These are phyloP conservation scores for Didymosphaeria variabile DNA, from an alignment of 2,329 filamentous ascomycete genomes.

Conservation along the genomic window DNA sequence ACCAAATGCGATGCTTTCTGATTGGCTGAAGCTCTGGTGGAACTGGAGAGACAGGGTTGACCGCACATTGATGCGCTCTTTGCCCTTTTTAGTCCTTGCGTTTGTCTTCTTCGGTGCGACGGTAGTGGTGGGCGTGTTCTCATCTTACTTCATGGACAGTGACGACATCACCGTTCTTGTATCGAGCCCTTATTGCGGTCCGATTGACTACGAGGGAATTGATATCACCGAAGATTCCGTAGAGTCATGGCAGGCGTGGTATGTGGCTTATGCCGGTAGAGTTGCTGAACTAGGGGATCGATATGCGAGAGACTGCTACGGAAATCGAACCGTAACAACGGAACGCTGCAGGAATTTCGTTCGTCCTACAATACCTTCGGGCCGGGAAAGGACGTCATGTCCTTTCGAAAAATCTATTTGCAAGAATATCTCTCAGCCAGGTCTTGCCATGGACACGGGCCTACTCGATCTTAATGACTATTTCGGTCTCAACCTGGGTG, in stretches of 20 bases:
- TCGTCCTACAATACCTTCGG: slow-evolving; percentile 15
- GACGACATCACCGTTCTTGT: slow-evolving; percentile 18
- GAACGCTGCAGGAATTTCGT: slow-evolving; percentile 12
- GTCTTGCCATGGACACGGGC: slow-evolving; percentile 20
- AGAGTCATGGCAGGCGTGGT: background rate
- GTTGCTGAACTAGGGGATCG: background rate
- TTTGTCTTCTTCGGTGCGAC: slow-evolving; percentile 8
- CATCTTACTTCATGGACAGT: slow-evolving; percentile 15
- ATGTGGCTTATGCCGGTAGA: background rate
- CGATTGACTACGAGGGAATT: background rate
- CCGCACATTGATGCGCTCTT: slow-evolving; percentile 1
- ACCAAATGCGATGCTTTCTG: slow-evolving; percentile 10
- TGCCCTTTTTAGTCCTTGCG: background rate
- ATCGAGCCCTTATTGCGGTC: slow-evolving; percentile 13
- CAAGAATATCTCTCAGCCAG: slow-evolving; percentile 7
- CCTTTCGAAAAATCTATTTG: slow-evolving; percentile 21
- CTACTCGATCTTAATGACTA: slow-evolving; percentile 21
- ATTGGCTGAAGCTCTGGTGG: slow-evolving; percentile 19
- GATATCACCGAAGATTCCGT: background rate
- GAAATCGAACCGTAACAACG: background rate
- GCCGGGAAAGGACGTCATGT: slow-evolving; percentile 14
- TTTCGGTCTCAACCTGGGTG: slow-evolving; percentile 17
- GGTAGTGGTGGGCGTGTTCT: slow-evolving; percentile 13
- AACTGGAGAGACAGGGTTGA: slow-evolving; percentile 10
- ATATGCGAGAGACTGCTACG: slow-evolving; percentile 4